A percentile compares a stretch with the other conserved stretches of the same genome.
phyloP scores from a whole-genome alignment of 2,329 filamentous ascomycete species.

The Didymella segeticola region DNA sequence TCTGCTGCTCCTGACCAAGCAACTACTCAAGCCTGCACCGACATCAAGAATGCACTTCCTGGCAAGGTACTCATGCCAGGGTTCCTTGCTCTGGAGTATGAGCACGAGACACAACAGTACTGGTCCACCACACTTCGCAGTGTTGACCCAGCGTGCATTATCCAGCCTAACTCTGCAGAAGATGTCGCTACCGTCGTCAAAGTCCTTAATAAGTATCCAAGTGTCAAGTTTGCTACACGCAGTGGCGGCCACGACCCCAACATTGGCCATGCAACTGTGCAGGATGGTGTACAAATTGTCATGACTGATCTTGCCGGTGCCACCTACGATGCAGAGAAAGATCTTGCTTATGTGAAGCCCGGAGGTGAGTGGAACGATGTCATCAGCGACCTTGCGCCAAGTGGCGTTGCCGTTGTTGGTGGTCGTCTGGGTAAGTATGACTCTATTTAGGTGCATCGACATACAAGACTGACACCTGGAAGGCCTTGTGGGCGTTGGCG shows the following conservation, averaged over 20 bases:
- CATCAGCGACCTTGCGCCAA: constrained; percentile 41
- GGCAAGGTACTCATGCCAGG: constrained; percentile 26
- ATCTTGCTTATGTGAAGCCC: constrained; percentile 48
- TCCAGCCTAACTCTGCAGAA: constrained; percentile 31
- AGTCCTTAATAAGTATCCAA: constrained; percentile 30
- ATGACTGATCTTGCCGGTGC: constrained; percentile 45
- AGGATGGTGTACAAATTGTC: constrained; percentile 49
- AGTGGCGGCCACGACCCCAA: constrained; percentile 50
- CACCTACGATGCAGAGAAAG: constrained; percentile 43
- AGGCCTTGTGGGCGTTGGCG: constrained; percentile 34
- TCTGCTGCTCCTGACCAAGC: constrained; percentile 23
- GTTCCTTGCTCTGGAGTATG: constrained; percentile 28
- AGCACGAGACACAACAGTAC: constrained; percentile 29
- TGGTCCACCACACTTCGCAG: constrained; percentile 27
- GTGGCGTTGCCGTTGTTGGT: constrained; percentile 45
- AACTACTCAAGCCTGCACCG: constrained; percentile 26
- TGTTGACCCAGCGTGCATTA: constrained; percentile 34
- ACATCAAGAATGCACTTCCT: constrained; percentile 26
- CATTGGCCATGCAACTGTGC: constrained; percentile 41
- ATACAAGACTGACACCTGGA: not conserved
- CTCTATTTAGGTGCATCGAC: too few species aligned
- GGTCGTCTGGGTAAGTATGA: constrained; percentile 23
- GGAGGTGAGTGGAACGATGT: constrained; percentile 53
- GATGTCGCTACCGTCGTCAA: constrained; percentile 35
- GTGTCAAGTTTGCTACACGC: constrained; percentile 32